Percentiles rank a stretch among this genome's conserved stretches.
Conservation (phyloP, 2,329 filamentous ascomycete genomes). For the Cytospora piceae region DNA sequence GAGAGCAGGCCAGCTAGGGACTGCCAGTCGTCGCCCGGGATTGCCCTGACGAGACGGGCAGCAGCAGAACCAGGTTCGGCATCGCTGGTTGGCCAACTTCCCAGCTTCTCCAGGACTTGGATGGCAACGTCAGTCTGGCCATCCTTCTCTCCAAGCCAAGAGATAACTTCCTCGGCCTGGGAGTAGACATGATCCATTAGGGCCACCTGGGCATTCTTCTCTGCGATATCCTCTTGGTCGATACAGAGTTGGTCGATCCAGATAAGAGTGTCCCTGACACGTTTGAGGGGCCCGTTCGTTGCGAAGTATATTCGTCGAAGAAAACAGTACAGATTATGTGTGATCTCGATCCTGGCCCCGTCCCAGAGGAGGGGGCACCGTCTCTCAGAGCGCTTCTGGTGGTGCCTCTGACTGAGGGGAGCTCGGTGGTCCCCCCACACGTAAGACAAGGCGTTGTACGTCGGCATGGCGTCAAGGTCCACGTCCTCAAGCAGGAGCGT, state of each 20-base stretch:
- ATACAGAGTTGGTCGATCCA: conserved; percentile 25
- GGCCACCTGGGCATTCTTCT: conserved; percentile 21
- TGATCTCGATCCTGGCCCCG: conserved; percentile 13
- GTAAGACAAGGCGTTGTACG: neutral
- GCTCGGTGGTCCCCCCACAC: neutral
- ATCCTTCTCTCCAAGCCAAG: neutral
- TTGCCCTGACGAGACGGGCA: neutral
- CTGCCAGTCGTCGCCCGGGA: neutral
- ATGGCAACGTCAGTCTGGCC: neutral
- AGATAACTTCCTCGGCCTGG: neutral
- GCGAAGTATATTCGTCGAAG: neutral
- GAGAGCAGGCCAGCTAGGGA: neutral
- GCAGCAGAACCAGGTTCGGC: neutral
- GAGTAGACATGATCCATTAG: conserved; percentile 15
- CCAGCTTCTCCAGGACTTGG: neutral
- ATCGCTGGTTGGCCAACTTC: neutral
- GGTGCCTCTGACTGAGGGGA: neutral
- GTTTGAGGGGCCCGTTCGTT: neutral
- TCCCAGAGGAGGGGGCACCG: neutral
- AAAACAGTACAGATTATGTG: conserved; percentile 6
- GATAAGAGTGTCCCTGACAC: neutral
- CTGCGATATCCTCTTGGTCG: conserved; percentile 12
- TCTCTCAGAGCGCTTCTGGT: neutral
- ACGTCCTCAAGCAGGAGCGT: too few relatives aligned
- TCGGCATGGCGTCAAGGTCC: neutral